A percentile compares a stretch with the other conserved stretches of the same genome.
These are phyloP conservation scores for Talaromyces amestolkiae DNA, from an alignment of 2,329 filamentous ascomycete genomes.

Conservation along the genomic window DNA sequence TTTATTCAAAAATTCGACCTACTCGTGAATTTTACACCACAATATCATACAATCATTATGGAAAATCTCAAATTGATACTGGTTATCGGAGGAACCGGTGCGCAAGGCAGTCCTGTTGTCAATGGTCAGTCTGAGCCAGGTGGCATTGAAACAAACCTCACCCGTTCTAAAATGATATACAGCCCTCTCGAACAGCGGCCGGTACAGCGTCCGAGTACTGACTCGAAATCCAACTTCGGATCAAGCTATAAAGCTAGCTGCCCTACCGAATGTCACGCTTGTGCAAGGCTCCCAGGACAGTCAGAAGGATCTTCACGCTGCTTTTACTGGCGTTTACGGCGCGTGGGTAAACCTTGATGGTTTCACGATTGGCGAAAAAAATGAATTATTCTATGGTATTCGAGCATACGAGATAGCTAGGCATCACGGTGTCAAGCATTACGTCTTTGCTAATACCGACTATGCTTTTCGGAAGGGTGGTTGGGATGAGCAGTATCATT, in stretches of 20 bases:
- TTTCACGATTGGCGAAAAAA: conserved; percentile 43
- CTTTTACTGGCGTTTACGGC: conserved; percentile 46
- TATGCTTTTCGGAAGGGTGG: conserved; percentile 18
- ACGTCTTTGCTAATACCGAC: conserved; percentile 34
- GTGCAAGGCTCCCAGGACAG: conserved; percentile 48
- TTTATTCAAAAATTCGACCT: background rate
- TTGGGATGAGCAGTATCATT: conserved; percentile 18
- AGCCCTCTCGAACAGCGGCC: conserved; percentile 24
- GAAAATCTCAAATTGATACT: conserved; percentile 11
- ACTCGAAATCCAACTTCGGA: conserved; percentile 47
- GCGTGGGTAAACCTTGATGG: conserved; percentile 56
- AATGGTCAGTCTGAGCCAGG: conserved; percentile 30
- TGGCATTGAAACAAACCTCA: background rate
- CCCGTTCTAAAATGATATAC: background rate
- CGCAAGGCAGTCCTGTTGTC: conserved; percentile 52
- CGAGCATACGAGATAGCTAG: conserved; percentile 46
- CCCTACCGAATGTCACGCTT: conserved; percentile 48
- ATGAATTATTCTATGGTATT: conserved; percentile 36
- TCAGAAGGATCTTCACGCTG: conserved; percentile 45
- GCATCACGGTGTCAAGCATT: conserved; percentile 44
- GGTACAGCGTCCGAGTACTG: conserved; percentile 49
- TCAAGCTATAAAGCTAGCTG: conserved; percentile 44
- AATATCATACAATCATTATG: background rate
- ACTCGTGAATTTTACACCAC: conserved; percentile 20
- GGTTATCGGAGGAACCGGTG: conserved; percentile 52